Evolutionary conservation across 2,329 filamentous ascomycete species (phyloP).

Genomic region (Madurella fahalii): DNA sequence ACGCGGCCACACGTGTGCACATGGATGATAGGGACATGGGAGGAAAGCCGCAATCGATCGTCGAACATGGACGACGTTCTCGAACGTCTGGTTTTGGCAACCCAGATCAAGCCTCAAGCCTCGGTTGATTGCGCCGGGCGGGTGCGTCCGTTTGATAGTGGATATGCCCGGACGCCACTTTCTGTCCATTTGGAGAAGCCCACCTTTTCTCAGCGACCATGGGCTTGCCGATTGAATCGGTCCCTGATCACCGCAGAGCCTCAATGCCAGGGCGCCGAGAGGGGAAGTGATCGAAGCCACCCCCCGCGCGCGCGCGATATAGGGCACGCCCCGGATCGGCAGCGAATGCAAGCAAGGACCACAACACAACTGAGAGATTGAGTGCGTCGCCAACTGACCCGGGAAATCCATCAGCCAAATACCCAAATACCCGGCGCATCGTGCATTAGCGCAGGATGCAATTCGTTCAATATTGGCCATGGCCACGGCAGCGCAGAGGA

Average conservation of each 20-base stretch:
- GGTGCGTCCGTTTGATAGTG: too few relatives aligned
- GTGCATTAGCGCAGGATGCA: background rate
- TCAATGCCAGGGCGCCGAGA: constrained; percentile 8
- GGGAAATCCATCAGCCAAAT: background rate
- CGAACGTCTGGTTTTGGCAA: too few relatives aligned
- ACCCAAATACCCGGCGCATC: background rate
- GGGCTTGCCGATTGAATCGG: background rate
- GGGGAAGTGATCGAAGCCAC: constrained; percentile 6
- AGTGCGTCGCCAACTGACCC: background rate
- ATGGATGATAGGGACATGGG: too few relatives aligned
- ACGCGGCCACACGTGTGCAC: too few relatives aligned
- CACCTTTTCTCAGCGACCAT: too few relatives aligned
- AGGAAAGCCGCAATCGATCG: too few relatives aligned
- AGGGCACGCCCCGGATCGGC: constrained; percentile 1
- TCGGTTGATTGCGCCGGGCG: too few relatives aligned
- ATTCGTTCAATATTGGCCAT: background rate
- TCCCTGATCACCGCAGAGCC: constrained; percentile 16
- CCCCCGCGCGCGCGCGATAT: background rate
- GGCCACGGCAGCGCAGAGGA: background rate
- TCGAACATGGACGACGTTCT: too few relatives aligned
- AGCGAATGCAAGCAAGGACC: background rate
- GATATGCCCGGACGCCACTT: too few relatives aligned
- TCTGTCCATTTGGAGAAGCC: too few relatives aligned
- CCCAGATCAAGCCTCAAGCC: too few relatives aligned
- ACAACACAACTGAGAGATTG: background rate